Evolutionary conservation across 1,284 basidiomycete genomes (phyloP).

Genomic region (Ustilago hordei): DNA sequence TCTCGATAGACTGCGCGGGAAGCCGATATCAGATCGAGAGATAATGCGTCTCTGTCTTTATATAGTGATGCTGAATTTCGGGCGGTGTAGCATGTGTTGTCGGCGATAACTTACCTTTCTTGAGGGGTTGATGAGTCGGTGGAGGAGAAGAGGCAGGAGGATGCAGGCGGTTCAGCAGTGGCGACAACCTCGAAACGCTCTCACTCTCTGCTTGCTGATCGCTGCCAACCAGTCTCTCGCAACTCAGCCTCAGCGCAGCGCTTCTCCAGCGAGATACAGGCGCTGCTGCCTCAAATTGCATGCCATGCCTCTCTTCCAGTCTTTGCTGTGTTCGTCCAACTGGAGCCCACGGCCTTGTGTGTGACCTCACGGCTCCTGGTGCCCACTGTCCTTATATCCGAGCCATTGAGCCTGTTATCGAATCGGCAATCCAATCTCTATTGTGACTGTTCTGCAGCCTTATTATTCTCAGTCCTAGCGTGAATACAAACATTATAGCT

Average conservation of each 20-base stretch:
- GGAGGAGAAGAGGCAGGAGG: slow-evolving; percentile 32
- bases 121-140: slow-evolving; percentile 54
- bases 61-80: slow-evolving; percentile 19
- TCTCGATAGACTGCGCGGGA: not conserved
- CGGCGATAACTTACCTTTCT: slow-evolving; percentile 55
- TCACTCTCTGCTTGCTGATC: not conserved
- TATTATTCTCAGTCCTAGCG: too few species aligned
- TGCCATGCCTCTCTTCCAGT: not conserved
- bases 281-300: slow-evolving; percentile 29
- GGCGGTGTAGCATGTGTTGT: not conserved
- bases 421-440: slow-evolving; percentile 7
- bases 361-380: not conserved
- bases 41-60: slow-evolving; percentile 1
- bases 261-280: slow-evolving; percentile 13
- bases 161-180: slow-evolving; percentile 25
- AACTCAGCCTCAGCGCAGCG: slow-evolving; percentile 9
- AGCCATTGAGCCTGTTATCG: not conserved
- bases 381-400: slow-evolving; percentile 15
- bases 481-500: not conserved
- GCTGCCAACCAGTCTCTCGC: slow-evolving; percentile 3
- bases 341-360: slow-evolving; percentile 20
- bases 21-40: not conserved
- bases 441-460: not conserved
- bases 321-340: not conserved
- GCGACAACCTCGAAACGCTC: slow-evolving; percentile 19